phyloP scores from a whole-genome alignment of 2,329 filamentous ascomycete species.

The Xylaria sp. region DNA sequence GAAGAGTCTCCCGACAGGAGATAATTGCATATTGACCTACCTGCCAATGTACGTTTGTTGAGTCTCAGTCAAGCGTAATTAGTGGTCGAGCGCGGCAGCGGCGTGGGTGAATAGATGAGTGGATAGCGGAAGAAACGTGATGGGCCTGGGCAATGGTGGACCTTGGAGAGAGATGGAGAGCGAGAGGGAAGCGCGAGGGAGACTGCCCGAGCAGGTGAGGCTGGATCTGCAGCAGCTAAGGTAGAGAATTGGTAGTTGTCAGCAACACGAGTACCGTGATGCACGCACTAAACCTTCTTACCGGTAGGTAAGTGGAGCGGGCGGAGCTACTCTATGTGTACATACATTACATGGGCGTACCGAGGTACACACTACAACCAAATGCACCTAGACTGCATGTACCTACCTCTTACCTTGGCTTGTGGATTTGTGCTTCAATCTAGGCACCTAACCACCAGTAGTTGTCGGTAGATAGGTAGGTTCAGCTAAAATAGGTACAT shows the following conservation, averaged over 20 bases:
- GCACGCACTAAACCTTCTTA: constrained; percentile 2
- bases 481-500: background rate
- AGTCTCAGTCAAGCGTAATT: background rate
- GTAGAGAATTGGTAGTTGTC: background rate
- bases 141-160: background rate
- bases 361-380: no score
- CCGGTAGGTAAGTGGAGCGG: background rate
- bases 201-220: constrained; percentile 6
- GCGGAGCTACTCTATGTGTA: background rate
- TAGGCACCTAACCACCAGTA: no score
- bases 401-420: no score
- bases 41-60: background rate
- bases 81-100: constrained; percentile 8
- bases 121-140: background rate
- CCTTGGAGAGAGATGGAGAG: background rate
- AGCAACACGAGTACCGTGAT: background rate
- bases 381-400: no score
- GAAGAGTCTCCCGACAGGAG: background rate
- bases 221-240: constrained; percentile 19
- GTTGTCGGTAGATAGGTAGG: background rate
- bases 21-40: background rate
- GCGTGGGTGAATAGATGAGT: background rate
- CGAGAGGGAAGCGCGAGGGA: background rate
- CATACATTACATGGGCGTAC: no score
- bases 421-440: no score